These are phyloP conservation scores for Backusella westeae DNA, from an alignment of 192 early-diverging fungal species.

Conservation along the genomic window DNA sequence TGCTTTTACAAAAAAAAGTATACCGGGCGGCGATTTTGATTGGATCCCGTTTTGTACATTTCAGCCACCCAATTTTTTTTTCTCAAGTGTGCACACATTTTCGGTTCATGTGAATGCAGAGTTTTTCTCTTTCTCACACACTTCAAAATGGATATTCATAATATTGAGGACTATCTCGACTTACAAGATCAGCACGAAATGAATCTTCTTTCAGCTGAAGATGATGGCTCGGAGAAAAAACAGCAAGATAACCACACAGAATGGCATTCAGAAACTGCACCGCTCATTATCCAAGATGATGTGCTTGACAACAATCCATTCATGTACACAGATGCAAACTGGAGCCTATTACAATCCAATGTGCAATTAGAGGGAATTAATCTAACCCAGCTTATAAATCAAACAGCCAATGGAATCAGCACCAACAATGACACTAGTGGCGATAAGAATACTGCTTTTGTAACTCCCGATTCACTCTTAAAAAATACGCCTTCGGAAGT, in stretches of 20 bases:
- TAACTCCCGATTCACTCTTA: not conserved
- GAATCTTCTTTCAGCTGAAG: constrained; percentile 7
- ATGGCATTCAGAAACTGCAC: not conserved
- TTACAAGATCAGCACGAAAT: constrained; percentile 11
- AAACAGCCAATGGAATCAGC: not conserved
- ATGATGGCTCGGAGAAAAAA: not conserved
- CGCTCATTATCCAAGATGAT: not conserved
- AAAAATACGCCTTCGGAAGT: not conserved
- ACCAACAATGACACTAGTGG: not conserved
- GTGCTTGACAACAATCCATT: not conserved
- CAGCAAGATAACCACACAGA: not conserved
- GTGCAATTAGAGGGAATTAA: not conserved
- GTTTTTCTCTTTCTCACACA: constrained; percentile 1
- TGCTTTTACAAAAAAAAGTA: not conserved
- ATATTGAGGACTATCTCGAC: constrained; percentile 25
- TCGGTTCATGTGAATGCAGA: not conserved
- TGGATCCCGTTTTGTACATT: not conserved
- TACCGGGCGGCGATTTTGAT: not conserved
- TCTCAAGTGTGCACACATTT: not conserved
- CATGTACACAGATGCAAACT: constrained; percentile 6
- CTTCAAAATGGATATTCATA: constrained; percentile 19
- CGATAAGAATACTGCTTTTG: not conserved
- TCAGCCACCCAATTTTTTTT: constrained; percentile 1
- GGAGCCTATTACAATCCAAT: not conserved
- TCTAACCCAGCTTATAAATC: not conserved